A percentile compares a stretch with the other conserved stretches of the same genome.
These are phyloP conservation scores for Termitomyces sp. DNA, from an alignment of 768 basidiomycete genomes.

Conservation along the genomic window DNA sequence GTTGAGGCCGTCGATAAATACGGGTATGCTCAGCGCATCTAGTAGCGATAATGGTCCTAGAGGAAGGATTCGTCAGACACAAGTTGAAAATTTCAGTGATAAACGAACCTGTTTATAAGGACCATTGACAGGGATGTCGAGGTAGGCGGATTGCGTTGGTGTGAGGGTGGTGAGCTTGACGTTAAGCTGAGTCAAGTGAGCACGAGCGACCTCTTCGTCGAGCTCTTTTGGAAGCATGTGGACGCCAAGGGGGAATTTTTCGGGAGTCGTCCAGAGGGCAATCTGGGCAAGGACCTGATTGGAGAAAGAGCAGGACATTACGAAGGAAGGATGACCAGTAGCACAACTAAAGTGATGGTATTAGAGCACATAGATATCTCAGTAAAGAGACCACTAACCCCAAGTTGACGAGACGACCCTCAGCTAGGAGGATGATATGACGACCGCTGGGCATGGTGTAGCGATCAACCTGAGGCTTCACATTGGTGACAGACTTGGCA, in stretches of 20 bases:
- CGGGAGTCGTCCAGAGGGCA: conserved; percentile 90
- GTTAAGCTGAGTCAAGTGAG: conserved; percentile 86
- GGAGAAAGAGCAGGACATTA: conserved; percentile 99
- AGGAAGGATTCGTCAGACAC: neutral
- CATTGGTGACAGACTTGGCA: conserved; percentile 75
- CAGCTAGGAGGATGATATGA: conserved; percentile 95
- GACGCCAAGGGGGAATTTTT: conserved; percentile 92
- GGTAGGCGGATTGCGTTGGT: conserved; percentile 76
- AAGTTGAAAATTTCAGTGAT: neutral
- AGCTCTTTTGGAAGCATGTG: conserved; percentile 99
- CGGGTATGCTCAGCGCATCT: conserved; percentile 23
- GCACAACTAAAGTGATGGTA: conserved; percentile 56
- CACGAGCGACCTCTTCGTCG: conserved; percentile 98
- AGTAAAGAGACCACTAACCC: conserved; percentile 47
- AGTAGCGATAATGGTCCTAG: conserved; percentile 42
- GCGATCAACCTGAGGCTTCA: conserved; percentile 99
- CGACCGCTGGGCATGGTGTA: conserved; percentile 90
- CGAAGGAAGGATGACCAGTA: conserved; percentile 98
- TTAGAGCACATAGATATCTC: neutral
- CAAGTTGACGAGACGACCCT: conserved; percentile 98
- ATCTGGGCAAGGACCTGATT: conserved; percentile 99
- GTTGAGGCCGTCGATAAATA: conserved; percentile 65
- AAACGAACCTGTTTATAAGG: conserved; percentile 46
- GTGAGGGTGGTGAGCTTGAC: conserved; percentile 86
- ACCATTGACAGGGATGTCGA: conserved; percentile 83